A percentile compares a stretch with the other conserved stretches of the same genome.
These are phyloP conservation scores for Ustilago xerochloae DNA, from an alignment of 1,284 basidiomycete genomes.

Conservation along the genomic window DNA sequence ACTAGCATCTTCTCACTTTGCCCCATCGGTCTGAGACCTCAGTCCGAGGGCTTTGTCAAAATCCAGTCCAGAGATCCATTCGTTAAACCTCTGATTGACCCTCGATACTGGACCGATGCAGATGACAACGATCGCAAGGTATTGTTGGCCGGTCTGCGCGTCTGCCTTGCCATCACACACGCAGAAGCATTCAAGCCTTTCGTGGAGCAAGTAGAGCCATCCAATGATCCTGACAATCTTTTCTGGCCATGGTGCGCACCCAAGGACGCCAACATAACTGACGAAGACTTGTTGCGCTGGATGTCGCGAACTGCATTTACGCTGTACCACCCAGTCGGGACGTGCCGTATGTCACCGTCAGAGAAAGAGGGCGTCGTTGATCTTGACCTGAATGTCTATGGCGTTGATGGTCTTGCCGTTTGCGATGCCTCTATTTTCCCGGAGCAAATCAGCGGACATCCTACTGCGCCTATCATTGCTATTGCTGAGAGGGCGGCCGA, in stretches of 20 bases:
- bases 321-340: background rate
- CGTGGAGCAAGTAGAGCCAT: no score
- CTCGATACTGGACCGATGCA: conserved; percentile 6
- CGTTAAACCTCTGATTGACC: conserved; percentile 70
- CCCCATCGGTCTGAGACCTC: conserved; percentile 53
- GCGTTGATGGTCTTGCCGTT: background rate
- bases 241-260: no score
- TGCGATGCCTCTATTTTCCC: background rate
- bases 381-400: background rate
- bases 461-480: background rate
- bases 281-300: background rate
- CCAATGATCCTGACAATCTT: no score
- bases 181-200: no score
- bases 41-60: conserved; percentile 67
- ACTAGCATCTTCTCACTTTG: conserved; percentile 11
- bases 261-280: no score
- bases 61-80: conserved; percentile 66
- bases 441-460: background rate
- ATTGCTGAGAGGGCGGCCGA: background rate
- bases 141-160: conserved; percentile 2
- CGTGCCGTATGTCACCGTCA: background rate
- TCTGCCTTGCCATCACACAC: no score
- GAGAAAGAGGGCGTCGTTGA: background rate
- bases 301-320: background rate
- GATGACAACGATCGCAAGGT: conserved; percentile 13